These are phyloP conservation scores for Cryoendolithus antarcticus DNA, from an alignment of 2,329 filamentous ascomycete genomes.

Conservation along the genomic window DNA sequence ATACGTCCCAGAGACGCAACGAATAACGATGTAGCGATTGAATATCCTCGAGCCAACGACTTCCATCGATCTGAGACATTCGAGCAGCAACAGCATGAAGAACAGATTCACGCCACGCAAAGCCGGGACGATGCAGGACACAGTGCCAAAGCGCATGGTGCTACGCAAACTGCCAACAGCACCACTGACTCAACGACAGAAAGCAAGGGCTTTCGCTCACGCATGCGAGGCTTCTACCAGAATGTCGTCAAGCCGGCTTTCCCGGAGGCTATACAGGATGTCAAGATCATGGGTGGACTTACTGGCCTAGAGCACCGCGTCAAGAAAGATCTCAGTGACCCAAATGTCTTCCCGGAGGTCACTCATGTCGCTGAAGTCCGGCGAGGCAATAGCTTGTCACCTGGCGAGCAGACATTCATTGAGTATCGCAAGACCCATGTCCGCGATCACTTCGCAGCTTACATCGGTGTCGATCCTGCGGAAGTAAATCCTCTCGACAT, in stretches of 20 bases:
- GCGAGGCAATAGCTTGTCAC: constrained; percentile 17
- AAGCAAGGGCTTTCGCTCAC: too few species aligned
- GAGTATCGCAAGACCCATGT: constrained; percentile 12
- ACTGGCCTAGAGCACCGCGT: constrained; percentile 14
- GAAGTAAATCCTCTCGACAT: constrained; percentile 21
- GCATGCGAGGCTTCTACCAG: constrained; percentile 12
- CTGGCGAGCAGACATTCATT: constrained; percentile 18
- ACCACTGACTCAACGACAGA: too few species aligned
- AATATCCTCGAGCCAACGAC: too few species aligned
- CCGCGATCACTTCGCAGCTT: constrained; percentile 19
- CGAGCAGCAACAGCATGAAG: too few species aligned
- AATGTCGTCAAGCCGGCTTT: constrained; percentile 14
- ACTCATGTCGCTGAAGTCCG: constrained; percentile 17
- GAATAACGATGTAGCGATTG: too few species aligned
- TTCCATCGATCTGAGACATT: too few species aligned
- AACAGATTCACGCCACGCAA: too few species aligned
- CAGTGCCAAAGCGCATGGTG: too few species aligned
- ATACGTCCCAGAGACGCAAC: too few species aligned
- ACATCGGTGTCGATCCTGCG: constrained; percentile 18
- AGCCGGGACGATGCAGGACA: too few species aligned
- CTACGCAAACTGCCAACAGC: too few species aligned
- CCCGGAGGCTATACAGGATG: constrained; percentile 16
- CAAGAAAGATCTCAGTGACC: constrained; percentile 18
- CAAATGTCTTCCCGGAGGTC: constrained; percentile 19
- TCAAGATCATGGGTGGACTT: constrained; percentile 18